These are phyloP conservation scores for Dactylellina drechsleri DNA, from an alignment of 2,329 filamentous ascomycete genomes.

Conservation along the genomic window DNA sequence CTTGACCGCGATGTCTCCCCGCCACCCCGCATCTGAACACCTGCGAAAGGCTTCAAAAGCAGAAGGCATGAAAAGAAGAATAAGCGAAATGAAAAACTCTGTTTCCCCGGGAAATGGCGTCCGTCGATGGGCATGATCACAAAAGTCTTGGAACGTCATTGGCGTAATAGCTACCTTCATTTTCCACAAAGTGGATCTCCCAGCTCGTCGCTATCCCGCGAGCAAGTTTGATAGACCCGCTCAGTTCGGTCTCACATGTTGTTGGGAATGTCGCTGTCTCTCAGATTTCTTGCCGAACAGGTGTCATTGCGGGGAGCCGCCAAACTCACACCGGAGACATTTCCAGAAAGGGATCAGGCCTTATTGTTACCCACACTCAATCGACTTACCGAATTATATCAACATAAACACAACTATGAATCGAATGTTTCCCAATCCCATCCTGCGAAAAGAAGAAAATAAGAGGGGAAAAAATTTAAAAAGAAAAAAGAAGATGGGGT, in stretches of 20 bases:
- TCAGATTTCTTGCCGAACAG: slow-evolving; percentile 33
- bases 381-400: slow-evolving; percentile 41
- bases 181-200: slow-evolving; percentile 33
- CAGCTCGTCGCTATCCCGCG: not conserved
- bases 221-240: slow-evolving; percentile 2
- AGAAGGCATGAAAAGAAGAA: slow-evolving; percentile 7
- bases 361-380: slow-evolving; percentile 27
- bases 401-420: slow-evolving; percentile 21
- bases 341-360: slow-evolving; percentile 19
- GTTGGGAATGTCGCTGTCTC: slow-evolving; percentile 31
- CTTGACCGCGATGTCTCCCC: too few relatives aligned
- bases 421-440: slow-evolving; percentile 22
- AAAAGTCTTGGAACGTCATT: slow-evolving; percentile 23
- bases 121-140: slow-evolving; percentile 1
- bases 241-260: slow-evolving; percentile 54
- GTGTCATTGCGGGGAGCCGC: slow-evolving; percentile 43
- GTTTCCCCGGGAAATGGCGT: slow-evolving; percentile 29
- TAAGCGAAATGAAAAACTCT: slow-evolving; percentile 32
- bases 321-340: slow-evolving; percentile 44
- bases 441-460: slow-evolving; percentile 10
- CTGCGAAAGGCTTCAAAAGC: too few relatives aligned
- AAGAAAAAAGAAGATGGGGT: not conserved
- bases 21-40: too few relatives aligned
- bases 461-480: slow-evolving; percentile 15
- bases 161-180: slow-evolving; percentile 1